phyloP scores from a whole-genome alignment of 306 rosid genomes.

The Lathyrus tuberosus region DNA sequence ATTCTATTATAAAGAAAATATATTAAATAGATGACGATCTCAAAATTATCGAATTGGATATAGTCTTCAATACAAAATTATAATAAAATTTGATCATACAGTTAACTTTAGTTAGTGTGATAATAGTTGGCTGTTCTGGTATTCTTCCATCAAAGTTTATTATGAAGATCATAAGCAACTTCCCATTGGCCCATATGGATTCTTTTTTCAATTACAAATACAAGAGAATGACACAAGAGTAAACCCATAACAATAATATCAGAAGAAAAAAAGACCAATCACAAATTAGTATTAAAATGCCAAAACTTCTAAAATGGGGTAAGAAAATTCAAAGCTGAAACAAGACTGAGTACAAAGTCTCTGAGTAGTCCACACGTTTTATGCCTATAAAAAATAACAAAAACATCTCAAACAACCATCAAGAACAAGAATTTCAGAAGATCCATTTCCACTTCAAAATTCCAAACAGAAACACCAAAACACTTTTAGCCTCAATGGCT shows the following conservation, averaged over 20 bases:
- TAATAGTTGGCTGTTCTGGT: too few relatives aligned
- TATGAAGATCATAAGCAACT: not conserved
- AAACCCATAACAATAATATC: not conserved
- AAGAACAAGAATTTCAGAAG: not conserved
- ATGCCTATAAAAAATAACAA: constrained; percentile 1
- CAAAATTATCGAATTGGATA: too few relatives aligned
- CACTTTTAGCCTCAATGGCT: constrained; percentile 4
- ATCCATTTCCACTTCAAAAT: not conserved
- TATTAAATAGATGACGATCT: too few relatives aligned
- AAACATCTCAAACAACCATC: not conserved
- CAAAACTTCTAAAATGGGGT: not conserved
- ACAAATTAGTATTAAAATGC: not conserved
- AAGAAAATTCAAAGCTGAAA: constrained; percentile 23
- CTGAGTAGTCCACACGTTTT: constrained; percentile 30
- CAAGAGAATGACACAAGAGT: not conserved
- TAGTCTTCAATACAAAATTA: too few relatives aligned
- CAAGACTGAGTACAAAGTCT: not conserved
- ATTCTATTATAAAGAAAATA: too few relatives aligned
- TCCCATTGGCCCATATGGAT: not conserved
- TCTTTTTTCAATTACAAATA: not conserved
- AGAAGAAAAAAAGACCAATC: not conserved
- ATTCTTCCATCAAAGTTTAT: not conserved
- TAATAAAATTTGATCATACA: too few relatives aligned
- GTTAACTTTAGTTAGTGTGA: too few relatives aligned
- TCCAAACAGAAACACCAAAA: not conserved